Conservation (phyloP, 1,284 basidiomycete genomes). For the Microbotryum scabiosae region DNA sequence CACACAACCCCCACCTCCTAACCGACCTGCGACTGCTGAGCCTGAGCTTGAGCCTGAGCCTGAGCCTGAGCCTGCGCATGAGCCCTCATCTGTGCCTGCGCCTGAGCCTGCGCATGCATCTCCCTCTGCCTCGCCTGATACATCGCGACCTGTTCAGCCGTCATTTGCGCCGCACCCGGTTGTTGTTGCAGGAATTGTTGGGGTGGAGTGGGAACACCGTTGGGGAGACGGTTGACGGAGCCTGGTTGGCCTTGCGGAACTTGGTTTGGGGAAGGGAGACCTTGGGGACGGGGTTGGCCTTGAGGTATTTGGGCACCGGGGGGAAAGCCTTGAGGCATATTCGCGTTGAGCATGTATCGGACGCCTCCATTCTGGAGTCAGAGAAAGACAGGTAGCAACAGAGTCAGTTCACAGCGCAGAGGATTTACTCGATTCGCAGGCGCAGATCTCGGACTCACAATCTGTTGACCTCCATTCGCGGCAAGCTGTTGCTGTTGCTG, state of each 20-base stretch:
- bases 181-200: constrained; percentile 4
- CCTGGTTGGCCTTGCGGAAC: background rate
- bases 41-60: too few species aligned
- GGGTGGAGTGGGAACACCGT: background rate
- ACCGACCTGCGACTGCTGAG: too few species aligned
- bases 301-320: too few species aligned
- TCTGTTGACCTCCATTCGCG: background rate
- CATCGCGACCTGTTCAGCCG: constrained; percentile 1
- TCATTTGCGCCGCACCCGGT: background rate
- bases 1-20: too few species aligned
- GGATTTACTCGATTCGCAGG: background rate
- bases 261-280: background rate
- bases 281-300: background rate
- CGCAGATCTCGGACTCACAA: background rate
- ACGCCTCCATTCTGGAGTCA: too few species aligned
- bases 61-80: too few species aligned
- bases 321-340: too few species aligned
- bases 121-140: background rate
- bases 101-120: constrained; percentile 2
- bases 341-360: too few species aligned
- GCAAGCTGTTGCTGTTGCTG: constrained; percentile 17
- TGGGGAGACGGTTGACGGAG: background rate
- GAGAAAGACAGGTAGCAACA: too few species aligned
- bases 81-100: constrained; percentile 1
- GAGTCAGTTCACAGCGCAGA: background rate